phyloP scores from a whole-genome alignment of 1,284 basidiomycete genomes.

The Hemileia vastatrix region DNA sequence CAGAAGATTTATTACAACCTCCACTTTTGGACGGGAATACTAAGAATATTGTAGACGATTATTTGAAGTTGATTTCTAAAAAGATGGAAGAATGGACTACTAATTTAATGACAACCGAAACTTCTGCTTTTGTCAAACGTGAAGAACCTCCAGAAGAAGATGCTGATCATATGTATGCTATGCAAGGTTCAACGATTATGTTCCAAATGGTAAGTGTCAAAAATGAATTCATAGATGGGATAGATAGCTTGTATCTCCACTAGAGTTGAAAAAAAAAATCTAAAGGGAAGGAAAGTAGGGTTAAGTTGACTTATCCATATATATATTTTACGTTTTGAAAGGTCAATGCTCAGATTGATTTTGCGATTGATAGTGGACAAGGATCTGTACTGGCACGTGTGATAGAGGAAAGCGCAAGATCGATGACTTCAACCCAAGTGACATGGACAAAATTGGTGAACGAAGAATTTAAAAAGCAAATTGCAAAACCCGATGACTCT shows the following conservation, averaged over 20 bases:
- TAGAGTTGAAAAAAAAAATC: no score
- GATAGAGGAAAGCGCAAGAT: slow-evolving; percentile 73
- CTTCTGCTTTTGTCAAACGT: slow-evolving; percentile 70
- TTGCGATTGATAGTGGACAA: slow-evolving; percentile 90
- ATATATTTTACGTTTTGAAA: background rate
- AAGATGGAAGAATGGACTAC: slow-evolving; percentile 96
- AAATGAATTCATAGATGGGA: no score
- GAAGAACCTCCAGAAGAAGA: slow-evolving; percentile 79
- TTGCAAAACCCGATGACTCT: slow-evolving; percentile 67
- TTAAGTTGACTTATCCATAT: background rate
- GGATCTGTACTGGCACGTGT: slow-evolving; percentile 85
- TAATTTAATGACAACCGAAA: slow-evolving; percentile 86
- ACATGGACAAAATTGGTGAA: slow-evolving; percentile 80
- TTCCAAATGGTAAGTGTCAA: slow-evolving; percentile 60
- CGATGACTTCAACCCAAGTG: slow-evolving; percentile 81
- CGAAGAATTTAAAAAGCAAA: slow-evolving; percentile 73
- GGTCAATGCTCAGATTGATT: slow-evolving; percentile 94
- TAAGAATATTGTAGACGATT: slow-evolving; percentile 87
- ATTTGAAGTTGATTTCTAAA: slow-evolving; percentile 79
- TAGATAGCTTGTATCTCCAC: no score
- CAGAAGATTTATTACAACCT: slow-evolving; percentile 75
- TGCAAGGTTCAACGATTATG: slow-evolving; percentile 83
- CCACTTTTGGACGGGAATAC: slow-evolving; percentile 80
- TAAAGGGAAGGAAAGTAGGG: no score
- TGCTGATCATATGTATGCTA: slow-evolving; percentile 78